These are phyloP conservation scores for Cyanodermella asteris DNA, from an alignment of 2,329 filamentous ascomycete species.

Conservation along the genomic window DNA sequence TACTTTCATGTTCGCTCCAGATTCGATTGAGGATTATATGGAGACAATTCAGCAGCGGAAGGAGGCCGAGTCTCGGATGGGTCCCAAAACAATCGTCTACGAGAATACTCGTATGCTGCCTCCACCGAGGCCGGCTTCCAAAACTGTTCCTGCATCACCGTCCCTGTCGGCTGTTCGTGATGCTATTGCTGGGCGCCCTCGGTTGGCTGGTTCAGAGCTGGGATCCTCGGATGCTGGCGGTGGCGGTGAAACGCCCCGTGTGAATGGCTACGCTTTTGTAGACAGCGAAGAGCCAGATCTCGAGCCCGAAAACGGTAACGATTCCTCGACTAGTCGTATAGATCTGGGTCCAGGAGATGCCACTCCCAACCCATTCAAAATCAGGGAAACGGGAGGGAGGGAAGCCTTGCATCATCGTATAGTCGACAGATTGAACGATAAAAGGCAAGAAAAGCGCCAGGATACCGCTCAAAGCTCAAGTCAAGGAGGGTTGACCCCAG, in stretches of 20 bases:
- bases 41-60: conserved; percentile 44
- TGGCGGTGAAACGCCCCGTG: conserved; percentile 61
- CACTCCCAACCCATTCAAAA: conserved; percentile 56
- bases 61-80: conserved; percentile 48
- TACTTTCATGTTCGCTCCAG: conserved; percentile 55
- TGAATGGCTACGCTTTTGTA: conserved; percentile 88
- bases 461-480: conserved; percentile 34
- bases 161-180: conserved; percentile 68
- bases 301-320: conserved; percentile 12
- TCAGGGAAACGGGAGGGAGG: conserved; percentile 50
- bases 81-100: conserved; percentile 57
- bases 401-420: conserved; percentile 70
- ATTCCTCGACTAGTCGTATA: conserved; percentile 12
- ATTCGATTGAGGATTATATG: conserved; percentile 26
- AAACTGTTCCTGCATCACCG: conserved; percentile 45
- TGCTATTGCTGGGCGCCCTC: conserved; percentile 54
- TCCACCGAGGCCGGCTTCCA: conserved; percentile 27
- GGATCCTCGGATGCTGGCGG: conserved; percentile 31
- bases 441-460: conserved; percentile 17
- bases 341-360: conserved; percentile 14
- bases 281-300: conserved; percentile 45
- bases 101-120: conserved; percentile 68
- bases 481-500: conserved; percentile 41
- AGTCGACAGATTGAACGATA: conserved; percentile 59
- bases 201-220: conserved; percentile 39